Evolutionary conservation across 169 alveolate species (phyloP), one percentile per base, ranked within the genome.

Genomic region (Plasmodium chabaudi): DNA sequence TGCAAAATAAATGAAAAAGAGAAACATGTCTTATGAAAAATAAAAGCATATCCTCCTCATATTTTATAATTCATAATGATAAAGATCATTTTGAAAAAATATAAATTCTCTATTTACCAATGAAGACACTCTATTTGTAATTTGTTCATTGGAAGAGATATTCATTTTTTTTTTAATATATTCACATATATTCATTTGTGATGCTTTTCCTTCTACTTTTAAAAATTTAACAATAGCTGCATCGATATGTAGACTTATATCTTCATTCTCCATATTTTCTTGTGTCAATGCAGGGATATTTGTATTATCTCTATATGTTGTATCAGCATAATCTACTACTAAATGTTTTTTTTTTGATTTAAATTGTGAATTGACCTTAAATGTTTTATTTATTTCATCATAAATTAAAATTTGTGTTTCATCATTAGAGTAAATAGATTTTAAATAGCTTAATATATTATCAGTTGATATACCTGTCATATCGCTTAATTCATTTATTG

Each of bases 141-240:
- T 79, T 79, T 79, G 84, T 59, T 79, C 89, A 55, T 39, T 67
- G 27, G 89, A 65, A n/a, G 34, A 13, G 19, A 34, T 79, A 59
- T 79, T 68, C 74, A 67, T 49, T 53, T 79, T 65, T 17, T 79
- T 51, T 59, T 59, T 69, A 60, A 59, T 46, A 25, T 61, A 34
- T 34, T 79, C 12, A 44, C 68, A 79, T 42, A 79, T 79, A 10
- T 79, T 63, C 46, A 34, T 79, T 71, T 79, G 72, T 59, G 89
- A 79, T 67, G 89, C 39, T 55, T 79, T 79, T 67, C 82, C 82
- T 51, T 59, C 34, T 17, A 53, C 15, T 65, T 79, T 79, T 67
- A 79, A 56, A 47, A 53, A 61, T 27, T 67, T 79, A 47, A 79
- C 89, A 53, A 79, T 79, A 60, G 84, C 67, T 53, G 89, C 89